Evolutionary conservation across 202 grass and related monocot species (phyloP).

Genomic region (Schoenoplectus triqueter): DNA sequence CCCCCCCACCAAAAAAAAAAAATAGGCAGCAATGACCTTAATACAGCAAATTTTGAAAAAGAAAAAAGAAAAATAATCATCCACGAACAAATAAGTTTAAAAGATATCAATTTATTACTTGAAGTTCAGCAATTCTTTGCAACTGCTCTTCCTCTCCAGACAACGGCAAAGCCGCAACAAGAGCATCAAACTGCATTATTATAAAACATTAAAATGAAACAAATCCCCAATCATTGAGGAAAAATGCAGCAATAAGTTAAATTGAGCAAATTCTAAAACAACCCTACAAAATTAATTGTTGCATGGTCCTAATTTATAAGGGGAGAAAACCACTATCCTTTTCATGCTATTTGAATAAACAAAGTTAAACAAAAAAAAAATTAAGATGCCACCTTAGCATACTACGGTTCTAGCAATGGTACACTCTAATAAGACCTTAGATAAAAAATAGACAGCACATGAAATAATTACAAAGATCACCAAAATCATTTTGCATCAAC

Average conservation of each 20-base stretch:
- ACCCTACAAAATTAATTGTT: neutral
- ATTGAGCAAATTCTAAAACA: neutral
- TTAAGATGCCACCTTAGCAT: neutral
- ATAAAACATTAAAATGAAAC: constrained; percentile 14
- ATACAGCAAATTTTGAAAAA: neutral
- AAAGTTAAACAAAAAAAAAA: neutral
- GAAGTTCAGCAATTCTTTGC: constrained; percentile 81
- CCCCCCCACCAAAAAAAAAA: neutral
- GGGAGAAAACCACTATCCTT: neutral
- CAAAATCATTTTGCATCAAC: constrained; percentile 40
- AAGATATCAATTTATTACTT: constrained; percentile 44
- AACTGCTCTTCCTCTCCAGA: constrained; percentile 77
- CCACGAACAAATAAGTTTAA: neutral
- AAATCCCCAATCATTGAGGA: neutral
- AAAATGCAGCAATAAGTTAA: neutral
- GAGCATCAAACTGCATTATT: constrained; percentile 75
- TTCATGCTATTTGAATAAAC: constrained; percentile 11
- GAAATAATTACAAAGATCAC: neutral
- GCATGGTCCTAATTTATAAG: neutral
- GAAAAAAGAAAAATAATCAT: neutral
- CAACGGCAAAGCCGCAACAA: constrained; percentile 75
- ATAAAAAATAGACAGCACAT: neutral
- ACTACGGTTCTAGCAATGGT: neutral
- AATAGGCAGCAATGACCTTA: neutral
- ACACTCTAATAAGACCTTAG: neutral